A percentile compares a stretch with the other conserved stretches of the same genome.
Conservation (phyloP, 2,329 filamentous ascomycete species). For the Zarea fungicola region DNA sequence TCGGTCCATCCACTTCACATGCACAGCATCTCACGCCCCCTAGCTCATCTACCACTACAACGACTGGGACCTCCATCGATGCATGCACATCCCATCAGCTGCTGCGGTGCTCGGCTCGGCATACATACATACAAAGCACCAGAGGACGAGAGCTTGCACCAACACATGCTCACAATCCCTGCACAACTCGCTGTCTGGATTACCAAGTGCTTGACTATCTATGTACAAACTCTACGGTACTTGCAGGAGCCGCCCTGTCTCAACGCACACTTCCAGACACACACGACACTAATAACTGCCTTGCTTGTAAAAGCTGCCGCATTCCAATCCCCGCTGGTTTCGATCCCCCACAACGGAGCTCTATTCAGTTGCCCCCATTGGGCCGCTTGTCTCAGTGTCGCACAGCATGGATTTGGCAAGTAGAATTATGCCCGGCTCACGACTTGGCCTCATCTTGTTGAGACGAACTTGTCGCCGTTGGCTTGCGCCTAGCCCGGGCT, state of each 20-base stretch:
- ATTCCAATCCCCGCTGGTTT: slow-evolving; percentile 4
- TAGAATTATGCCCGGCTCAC: neutral
- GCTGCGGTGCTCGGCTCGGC: slow-evolving; percentile 8
- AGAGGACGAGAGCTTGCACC: neutral
- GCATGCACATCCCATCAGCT: slow-evolving; percentile 4
- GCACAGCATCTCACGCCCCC: slow-evolving; percentile 8
- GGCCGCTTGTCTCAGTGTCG: slow-evolving; percentile 10
- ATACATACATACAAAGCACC: neutral
- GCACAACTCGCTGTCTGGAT: too few species aligned
- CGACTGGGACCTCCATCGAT: slow-evolving; percentile 4
- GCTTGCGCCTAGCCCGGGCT: slow-evolving; percentile 5
- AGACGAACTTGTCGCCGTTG: slow-evolving; percentile 4
- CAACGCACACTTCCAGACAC: neutral
- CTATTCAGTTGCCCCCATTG: slow-evolving; percentile 1
- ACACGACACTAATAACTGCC: neutral
- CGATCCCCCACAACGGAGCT: slow-evolving; percentile 15
- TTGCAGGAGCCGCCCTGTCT: neutral
- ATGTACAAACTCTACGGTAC: neutral
- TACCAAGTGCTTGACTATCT: neutral
- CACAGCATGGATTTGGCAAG: slow-evolving; percentile 1
- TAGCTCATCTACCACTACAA: slow-evolving; percentile 7
- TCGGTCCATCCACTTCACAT: neutral
- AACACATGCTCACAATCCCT: slow-evolving; percentile 13
- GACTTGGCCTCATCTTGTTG: slow-evolving; percentile 6
- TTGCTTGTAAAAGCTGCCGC: slow-evolving; percentile 2